These are phyloP conservation scores for Diaporthe citriasiana DNA, from an alignment of 2,329 filamentous ascomycete genomes.

Conservation along the genomic window DNA sequence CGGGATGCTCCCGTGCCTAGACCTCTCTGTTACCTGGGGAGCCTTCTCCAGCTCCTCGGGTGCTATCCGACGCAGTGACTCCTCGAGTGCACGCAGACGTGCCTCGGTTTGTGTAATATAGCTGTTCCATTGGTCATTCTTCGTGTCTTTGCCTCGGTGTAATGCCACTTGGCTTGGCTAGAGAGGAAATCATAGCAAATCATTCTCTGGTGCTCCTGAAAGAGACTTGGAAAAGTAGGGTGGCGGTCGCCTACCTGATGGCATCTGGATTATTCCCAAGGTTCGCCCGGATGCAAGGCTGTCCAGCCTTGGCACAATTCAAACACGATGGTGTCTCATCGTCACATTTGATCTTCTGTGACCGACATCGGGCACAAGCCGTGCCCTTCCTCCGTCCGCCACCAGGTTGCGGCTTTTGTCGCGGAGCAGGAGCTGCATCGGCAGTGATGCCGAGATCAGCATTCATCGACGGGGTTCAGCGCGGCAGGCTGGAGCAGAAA, in stretches of 20 bases:
- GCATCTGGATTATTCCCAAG: slow-evolving; percentile 40
- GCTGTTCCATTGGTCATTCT: slow-evolving; percentile 19
- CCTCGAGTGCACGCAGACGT: slow-evolving; percentile 43
- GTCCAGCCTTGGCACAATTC: slow-evolving; percentile 50
- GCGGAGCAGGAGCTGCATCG: slow-evolving; percentile 11
- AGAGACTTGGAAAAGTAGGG: not conserved
- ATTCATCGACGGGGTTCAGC: slow-evolving; percentile 37
- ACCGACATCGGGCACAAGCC: slow-evolving; percentile 51
- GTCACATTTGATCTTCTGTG: slow-evolving; percentile 51
- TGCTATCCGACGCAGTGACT: slow-evolving; percentile 44
- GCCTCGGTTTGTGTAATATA: slow-evolving; percentile 41
- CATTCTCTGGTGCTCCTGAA: not conserved
- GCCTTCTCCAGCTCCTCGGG: slow-evolving; percentile 46
- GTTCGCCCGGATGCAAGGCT: slow-evolving; percentile 48
- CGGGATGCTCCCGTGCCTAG: slow-evolving; percentile 5
- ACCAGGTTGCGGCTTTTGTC: slow-evolving; percentile 7
- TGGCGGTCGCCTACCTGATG: slow-evolving; percentile 29
- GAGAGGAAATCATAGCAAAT: not conserved
- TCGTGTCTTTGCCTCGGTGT: not conserved
- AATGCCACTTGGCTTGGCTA: not conserved
- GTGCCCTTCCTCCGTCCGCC: slow-evolving; percentile 48
- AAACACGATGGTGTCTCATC: slow-evolving; percentile 50
- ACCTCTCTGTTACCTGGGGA: slow-evolving; percentile 21
- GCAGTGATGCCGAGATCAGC: slow-evolving; percentile 13
- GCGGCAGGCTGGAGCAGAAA: not conserved